phyloP scores from a whole-genome alignment of 1,139 yeast species.

The Pichia sp. region DNA sequence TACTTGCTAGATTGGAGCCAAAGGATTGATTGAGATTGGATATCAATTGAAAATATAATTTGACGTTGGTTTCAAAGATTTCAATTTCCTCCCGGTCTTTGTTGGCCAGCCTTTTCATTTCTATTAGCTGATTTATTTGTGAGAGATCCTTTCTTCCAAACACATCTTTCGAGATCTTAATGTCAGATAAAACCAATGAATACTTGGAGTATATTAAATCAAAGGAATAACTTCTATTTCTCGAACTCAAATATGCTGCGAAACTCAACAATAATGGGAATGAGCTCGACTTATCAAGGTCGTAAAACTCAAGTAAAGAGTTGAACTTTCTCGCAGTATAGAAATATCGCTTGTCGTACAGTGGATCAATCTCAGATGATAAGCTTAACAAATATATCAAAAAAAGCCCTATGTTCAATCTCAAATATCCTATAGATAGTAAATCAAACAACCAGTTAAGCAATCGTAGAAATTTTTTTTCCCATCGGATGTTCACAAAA shows the following conservation, averaged over 20 bases:
- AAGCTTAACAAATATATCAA: slow-evolving; percentile 21
- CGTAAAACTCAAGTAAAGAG: slow-evolving; percentile 23
- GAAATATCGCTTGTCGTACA: slow-evolving; percentile 21
- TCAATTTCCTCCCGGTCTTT: background rate
- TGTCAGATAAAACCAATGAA: slow-evolving; percentile 12
- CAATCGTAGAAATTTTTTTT: slow-evolving; percentile 19
- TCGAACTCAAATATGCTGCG: slow-evolving; percentile 15
- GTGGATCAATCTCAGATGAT: slow-evolving; percentile 20
- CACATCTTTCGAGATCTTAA: slow-evolving; percentile 11
- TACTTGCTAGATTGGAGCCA: background rate
- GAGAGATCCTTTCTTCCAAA: slow-evolving; percentile 19
- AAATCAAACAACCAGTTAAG: slow-evolving; percentile 26
- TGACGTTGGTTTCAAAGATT: slow-evolving; percentile 1
- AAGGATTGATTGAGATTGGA: slow-evolving; percentile 1
- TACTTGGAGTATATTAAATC: slow-evolving; percentile 21
- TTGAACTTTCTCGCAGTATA: slow-evolving; percentile 24
- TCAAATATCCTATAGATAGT: slow-evolving; percentile 28
- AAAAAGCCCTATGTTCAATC: slow-evolving; percentile 20
- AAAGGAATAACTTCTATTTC: slow-evolving; percentile 14
- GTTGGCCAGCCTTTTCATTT: slow-evolving; percentile 2
- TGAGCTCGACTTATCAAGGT: slow-evolving; percentile 19
- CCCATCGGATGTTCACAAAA: slow-evolving; percentile 23
- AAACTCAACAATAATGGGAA: slow-evolving; percentile 20
- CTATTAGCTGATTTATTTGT: slow-evolving; percentile 4
- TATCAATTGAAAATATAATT: background rate